Conservation (phyloP, 2,329 filamentous ascomycete genomes). For the Pseudogymnoascus sp. region DNA sequence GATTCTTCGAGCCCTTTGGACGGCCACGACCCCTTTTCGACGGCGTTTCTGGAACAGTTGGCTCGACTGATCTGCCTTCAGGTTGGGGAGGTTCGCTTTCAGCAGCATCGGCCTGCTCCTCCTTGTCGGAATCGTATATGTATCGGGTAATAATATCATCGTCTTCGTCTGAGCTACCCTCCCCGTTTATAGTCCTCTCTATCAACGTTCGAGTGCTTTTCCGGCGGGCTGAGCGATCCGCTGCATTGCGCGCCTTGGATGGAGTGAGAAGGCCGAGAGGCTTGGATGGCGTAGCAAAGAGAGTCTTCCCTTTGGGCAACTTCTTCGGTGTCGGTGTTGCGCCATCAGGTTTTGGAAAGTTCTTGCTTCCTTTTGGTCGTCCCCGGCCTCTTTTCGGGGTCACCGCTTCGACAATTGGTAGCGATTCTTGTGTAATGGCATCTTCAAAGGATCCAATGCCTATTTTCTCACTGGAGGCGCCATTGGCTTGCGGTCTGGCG, state of each 20-base stretch:
- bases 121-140: slow-evolving; percentile 54
- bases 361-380: slow-evolving; percentile 1
- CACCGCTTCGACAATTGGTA: neutral
- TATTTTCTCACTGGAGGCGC: neutral
- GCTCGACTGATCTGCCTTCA: slow-evolving; percentile 9
- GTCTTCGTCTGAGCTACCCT: slow-evolving; percentile 61
- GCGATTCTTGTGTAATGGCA: neutral
- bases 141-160: slow-evolving; percentile 60
- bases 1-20: slow-evolving; percentile 39
- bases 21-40: slow-evolving; percentile 43
- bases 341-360: neutral
- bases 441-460: neutral
- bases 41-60: slow-evolving; percentile 36
- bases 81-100: slow-evolving; percentile 23
- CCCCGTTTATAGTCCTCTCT: slow-evolving; percentile 57
- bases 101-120: slow-evolving; percentile 29
- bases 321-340: slow-evolving; percentile 18
- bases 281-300: slow-evolving; percentile 25
- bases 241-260: slow-evolving; percentile 35
- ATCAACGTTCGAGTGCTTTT: slow-evolving; percentile 76
- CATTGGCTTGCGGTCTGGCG: neutral
- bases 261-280: slow-evolving; percentile 16
- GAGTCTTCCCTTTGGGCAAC: slow-evolving; percentile 17
- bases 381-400: neutral
- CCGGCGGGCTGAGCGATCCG: slow-evolving; percentile 72